Base-by-base conservation (phyloP, 2,329 filamentous ascomycete genomes). In the Cordyceps cicadae region DNA sequence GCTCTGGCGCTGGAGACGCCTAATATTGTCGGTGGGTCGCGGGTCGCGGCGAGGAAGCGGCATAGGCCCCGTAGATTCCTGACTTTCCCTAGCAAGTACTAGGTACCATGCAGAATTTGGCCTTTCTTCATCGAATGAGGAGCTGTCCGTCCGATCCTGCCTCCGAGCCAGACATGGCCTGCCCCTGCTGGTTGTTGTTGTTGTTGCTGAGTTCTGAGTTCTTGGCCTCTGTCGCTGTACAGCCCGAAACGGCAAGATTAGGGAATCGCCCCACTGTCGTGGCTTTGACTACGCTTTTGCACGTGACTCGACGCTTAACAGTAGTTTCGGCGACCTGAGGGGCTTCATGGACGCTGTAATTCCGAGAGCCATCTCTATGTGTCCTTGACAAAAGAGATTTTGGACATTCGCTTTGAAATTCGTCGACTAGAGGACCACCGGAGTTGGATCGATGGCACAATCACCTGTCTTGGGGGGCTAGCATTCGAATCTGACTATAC, bases 321-420 rank as follows among this genome's bases (percentile, higher is more conserved):
- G 49, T 61, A 61, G 54, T 61, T 58, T 61, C 53, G 54, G 60
- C 60, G 41, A 48, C 60, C 54, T 61, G 60, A 61, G 60, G 60
- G 60, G 60, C 60, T 57, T 61, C 54, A 57, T 53, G 41, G 29
- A 46, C 21, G 46, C 32, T 39, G 54, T 56, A 57, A 61, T 61
- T 48, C 51, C 41, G 21, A 17, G 43, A 39, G 43, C 3, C 58
- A 49, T 60, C 58, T 29, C 32, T 55, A 34, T 54, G 26, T 17
- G 51, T 54, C 43, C 19, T 60, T 54, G 9, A 9, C 41, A 43
- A 24, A 43, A 21, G 12, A 43, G 21, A 49, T 32, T 50, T 41
- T 29, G 50, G 50, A 21, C 24, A 41, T 49, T 54, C 32, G 34
- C 29, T 32, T 14, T 41, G 43, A 45, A 12, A 17, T 50, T 29